A percentile compares a stretch with the other conserved stretches of the same genome.
Evolutionary conservation across 2,329 filamentous ascomycete species (phyloP).

Genomic region (Alternaria ethzedia): DNA sequence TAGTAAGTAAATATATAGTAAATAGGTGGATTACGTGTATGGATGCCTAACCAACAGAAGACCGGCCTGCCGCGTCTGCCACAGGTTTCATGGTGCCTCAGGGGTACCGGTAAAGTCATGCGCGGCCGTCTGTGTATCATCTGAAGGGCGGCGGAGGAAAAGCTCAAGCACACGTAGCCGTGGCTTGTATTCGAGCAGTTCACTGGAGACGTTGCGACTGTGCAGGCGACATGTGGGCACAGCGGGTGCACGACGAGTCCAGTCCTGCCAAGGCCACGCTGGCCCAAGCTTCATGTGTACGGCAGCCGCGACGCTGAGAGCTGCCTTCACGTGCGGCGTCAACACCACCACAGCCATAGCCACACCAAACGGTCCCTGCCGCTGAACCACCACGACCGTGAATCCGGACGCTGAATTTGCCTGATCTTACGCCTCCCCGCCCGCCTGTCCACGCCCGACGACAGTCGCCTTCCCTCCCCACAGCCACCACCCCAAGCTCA

Average conservation of each 20-base stretch:
- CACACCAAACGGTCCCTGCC: background rate
- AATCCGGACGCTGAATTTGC: background rate
- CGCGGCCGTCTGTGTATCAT: background rate
- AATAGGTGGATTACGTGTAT: too few species aligned
- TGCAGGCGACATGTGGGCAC: background rate
- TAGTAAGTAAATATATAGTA: too few species aligned
- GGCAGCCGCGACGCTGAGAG: slow-evolving; percentile 22
- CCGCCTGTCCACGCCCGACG: background rate
- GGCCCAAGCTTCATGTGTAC: slow-evolving; percentile 10
- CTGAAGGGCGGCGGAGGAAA: background rate
- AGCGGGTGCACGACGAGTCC: background rate
- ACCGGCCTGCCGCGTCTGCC: background rate
- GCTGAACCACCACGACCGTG: background rate
- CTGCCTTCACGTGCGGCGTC: slow-evolving; percentile 16
- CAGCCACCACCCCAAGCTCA: slow-evolving; percentile 17
- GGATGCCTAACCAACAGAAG: too few species aligned
- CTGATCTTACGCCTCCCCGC: background rate
- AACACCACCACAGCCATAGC: background rate
- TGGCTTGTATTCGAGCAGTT: background rate
- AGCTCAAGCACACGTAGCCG: background rate
- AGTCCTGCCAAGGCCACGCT: slow-evolving; percentile 10
- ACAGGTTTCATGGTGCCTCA: background rate
- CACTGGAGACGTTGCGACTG: background rate
- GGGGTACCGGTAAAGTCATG: background rate
- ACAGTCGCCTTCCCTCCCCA: background rate